Evolutionary conservation across 192 early-diverging fungal genomes (phyloP).

Genomic region (Dissophora ornata): DNA sequence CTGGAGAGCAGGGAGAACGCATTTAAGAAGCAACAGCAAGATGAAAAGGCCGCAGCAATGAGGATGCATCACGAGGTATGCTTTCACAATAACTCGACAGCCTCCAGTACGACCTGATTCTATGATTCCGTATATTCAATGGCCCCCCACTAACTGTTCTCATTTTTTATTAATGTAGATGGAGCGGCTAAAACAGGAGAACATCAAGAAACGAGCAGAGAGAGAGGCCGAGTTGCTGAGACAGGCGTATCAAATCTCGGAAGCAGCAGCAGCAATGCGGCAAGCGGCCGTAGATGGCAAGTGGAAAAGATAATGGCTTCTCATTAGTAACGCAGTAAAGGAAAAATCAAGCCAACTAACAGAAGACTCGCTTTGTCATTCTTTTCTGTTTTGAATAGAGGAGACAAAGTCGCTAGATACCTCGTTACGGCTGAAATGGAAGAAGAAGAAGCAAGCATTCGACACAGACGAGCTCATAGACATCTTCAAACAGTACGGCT

Average conservation of each 20-base stretch:
- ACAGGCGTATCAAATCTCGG: slow-evolving; percentile 25
- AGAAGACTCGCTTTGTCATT: not conserved
- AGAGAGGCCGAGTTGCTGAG: slow-evolving; percentile 30
- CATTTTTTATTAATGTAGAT: slow-evolving; percentile 4
- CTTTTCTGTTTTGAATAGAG: not conserved
- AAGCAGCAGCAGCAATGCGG: slow-evolving; percentile 14
- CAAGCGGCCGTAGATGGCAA: slow-evolving; percentile 26
- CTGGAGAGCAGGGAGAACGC: slow-evolving; percentile 58
- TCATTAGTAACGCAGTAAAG: no score
- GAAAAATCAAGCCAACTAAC: no score
- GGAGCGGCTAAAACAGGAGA: slow-evolving; percentile 40
- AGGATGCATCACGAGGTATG: slow-evolving; percentile 57
- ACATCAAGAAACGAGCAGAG: slow-evolving; percentile 19
- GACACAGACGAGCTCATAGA: slow-evolving; percentile 36
- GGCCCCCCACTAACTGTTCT: not conserved
- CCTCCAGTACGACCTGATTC: no score
- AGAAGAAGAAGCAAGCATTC: slow-evolving; percentile 56
- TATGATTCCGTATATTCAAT: no score
- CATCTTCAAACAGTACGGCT: slow-evolving; percentile 53
- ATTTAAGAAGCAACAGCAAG: slow-evolving; percentile 57
- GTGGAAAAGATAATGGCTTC: no score
- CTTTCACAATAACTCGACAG: no score
- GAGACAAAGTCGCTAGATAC: slow-evolving; percentile 56
- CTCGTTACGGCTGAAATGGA: slow-evolving; percentile 64
- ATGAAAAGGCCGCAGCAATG: slow-evolving; percentile 46